Base-by-base conservation (phyloP, 1,284 basidiomycete species). In the Microbotryomycetes sp. region DNA sequence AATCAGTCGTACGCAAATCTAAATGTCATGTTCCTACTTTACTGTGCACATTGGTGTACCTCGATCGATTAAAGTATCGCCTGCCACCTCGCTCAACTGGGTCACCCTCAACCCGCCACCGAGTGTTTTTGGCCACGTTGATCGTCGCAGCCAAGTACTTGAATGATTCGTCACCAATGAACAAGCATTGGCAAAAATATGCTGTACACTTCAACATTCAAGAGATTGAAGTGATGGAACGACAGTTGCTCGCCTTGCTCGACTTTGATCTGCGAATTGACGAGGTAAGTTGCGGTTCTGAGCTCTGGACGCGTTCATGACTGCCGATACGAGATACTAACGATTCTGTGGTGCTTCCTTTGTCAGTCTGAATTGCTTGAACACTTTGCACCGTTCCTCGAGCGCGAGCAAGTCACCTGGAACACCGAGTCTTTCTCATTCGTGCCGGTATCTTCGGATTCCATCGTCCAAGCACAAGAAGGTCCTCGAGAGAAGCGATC, bases 81-180 rank as follows among this genome's bases (percentile, higher is more conserved):
- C 79, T 97, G 49, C 89, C 92, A 6, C 81, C 26, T 6, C 55
- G 58, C 4, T 59, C 63, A 28, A 47, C 68, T 88, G 90, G 89
- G 48, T 86, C 92, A 80, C 84, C 87, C 22, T 92, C 89, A 76
- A 93, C 92, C 6, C 83, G 89, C 54, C 92, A 96, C 75, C 86
- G 93, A 47, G 87, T 97, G 64, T 96, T 97, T 77, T 82, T 97
- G 68, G 92, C 93, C 42, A 87, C 89, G 0, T 84, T 97, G 71
- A 96, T 97, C 75, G 88, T 92, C 50, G 87, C 93, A 26, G 88
- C 92, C 68, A 97, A 97, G 79, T 97, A 97, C 77, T 84, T 97
- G 73, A 97, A 97, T 77, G 93, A 67, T 47, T 65, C 66, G 22
- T 76, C 75, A 30, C 76, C 76, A 28, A 96, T 92, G 81, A 97